A percentile compares a stretch with the other conserved stretches of the same genome.
phyloP scores from a whole-genome alignment of 371 early-diverging fungal species.

The Saksenaea vasiformis region DNA sequence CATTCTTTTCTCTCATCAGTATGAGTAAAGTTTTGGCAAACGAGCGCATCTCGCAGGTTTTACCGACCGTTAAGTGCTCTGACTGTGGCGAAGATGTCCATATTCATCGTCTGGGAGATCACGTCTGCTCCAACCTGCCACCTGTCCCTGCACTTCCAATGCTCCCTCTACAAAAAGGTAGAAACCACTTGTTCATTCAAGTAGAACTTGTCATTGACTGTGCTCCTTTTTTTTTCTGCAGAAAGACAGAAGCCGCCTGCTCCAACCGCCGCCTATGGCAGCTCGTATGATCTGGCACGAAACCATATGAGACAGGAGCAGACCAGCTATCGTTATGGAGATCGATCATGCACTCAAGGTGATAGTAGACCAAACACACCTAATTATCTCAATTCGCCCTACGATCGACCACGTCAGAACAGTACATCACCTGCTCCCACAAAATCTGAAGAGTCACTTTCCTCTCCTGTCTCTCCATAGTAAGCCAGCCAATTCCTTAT shows the following conservation, averaged over 20 bases:
- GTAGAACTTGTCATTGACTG: not conserved
- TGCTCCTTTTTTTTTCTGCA: not conserved
- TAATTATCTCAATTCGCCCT: conserved; percentile 6
- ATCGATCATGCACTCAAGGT: not conserved
- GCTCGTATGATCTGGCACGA: not conserved
- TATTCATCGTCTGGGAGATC: conserved; percentile 59
- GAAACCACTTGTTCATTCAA: not conserved
- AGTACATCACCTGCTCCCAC: conserved; percentile 42
- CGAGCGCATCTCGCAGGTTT: conserved; percentile 61
- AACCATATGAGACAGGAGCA: conserved; percentile 4
- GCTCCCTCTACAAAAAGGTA: conserved; percentile 35
- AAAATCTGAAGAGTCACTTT: not conserved
- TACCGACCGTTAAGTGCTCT: conserved; percentile 64
- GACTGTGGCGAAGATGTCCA: conserved; percentile 66
- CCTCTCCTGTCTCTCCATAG: conserved; percentile 5
- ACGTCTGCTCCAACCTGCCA: conserved; percentile 60
- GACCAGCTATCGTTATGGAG: not conserved
- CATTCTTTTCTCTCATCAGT: conserved; percentile 10
- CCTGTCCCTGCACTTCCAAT: conserved; percentile 58
- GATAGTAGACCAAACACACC: conserved; percentile 16
- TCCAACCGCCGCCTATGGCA: not conserved
- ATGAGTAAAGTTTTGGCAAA: conserved; percentile 29
- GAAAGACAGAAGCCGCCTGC: conserved; percentile 9
- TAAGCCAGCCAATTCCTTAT: not conserved
- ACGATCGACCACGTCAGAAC: conserved; percentile 36